These are phyloP conservation scores for Pythium monospermum DNA, from an alignment of 352 stramenopile species.

Conservation along the genomic window DNA sequence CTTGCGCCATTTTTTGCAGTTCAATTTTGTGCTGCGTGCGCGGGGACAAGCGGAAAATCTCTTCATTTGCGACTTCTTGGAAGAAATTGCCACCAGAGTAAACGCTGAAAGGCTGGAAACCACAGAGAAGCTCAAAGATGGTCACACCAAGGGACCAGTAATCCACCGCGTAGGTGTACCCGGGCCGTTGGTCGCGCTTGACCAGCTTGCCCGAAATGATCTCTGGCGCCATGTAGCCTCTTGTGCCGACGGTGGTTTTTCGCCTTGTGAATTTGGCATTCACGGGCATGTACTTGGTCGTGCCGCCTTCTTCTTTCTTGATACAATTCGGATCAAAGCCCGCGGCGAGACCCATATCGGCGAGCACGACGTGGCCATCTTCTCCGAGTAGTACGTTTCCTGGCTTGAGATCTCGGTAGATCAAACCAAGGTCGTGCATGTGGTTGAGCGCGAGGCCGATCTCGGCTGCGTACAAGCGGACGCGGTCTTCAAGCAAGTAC, in stretches of 20 bases:
- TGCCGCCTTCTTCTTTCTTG: slow-evolving; percentile 47
- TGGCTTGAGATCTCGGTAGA: slow-evolving; percentile 88
- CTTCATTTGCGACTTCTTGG: slow-evolving; percentile 73
- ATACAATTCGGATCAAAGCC: slow-evolving; percentile 50
- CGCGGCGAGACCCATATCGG: slow-evolving; percentile 83
- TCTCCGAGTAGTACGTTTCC: slow-evolving; percentile 87
- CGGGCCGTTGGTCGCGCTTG: slow-evolving; percentile 66
- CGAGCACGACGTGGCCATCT: slow-evolving; percentile 86
- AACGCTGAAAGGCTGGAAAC: slow-evolving; percentile 78
- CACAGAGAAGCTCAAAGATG: slow-evolving; percentile 87
- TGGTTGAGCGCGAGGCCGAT: slow-evolving; percentile 84
- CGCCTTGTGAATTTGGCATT: slow-evolving; percentile 58
- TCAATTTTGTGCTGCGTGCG: slow-evolving; percentile 76
- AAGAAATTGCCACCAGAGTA: slow-evolving; percentile 71
- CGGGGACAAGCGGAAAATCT: slow-evolving; percentile 66
- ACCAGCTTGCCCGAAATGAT: slow-evolving; percentile 86
- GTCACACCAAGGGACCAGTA: slow-evolving; percentile 83
- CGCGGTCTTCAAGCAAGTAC: slow-evolving; percentile 70
- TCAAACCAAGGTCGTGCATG: slow-evolving; percentile 82
- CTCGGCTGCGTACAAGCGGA: slow-evolving; percentile 78
- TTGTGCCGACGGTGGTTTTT: slow-evolving; percentile 83
- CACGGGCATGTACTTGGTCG: slow-evolving; percentile 39
- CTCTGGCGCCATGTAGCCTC: slow-evolving; percentile 90
- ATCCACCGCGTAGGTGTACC: slow-evolving; percentile 74
- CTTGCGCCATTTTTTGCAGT: slow-evolving; percentile 75